Base-by-base conservation (phyloP, 129 eudicot genomes). In the Artemisia argyi region DNA sequence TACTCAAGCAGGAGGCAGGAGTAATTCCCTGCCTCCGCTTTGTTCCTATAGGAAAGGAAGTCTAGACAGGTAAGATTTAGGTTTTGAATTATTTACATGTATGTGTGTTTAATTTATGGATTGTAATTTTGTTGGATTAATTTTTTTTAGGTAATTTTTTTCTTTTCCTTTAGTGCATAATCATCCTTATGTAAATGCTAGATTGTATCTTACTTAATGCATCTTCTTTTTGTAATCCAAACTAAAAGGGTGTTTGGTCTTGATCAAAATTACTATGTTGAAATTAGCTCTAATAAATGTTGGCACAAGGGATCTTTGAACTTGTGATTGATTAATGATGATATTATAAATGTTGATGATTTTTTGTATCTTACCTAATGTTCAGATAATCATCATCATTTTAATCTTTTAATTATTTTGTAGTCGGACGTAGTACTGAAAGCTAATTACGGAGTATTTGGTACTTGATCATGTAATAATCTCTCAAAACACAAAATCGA, bases 11-110 rank as follows among this genome's bases (percentile, higher is more conserved):
- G 81, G 74, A 61, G 81, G 46, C 46, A 39, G 83, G 72, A 82
- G 76, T 73, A 89, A 76, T 80, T 75, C 80, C 32, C 66, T 92
- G 58, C 96, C 97, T 22, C 97, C 97, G 24, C 72, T 89, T 46
- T 86, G 85, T 78, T 74, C 95, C 26, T 44, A 79, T 30, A 91
- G 77, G 87, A 88, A 89, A 86, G 80, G 69, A 47, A 87, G 74
- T 69, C 11, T 73, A 73, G 92, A 88, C 74, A 84, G 91, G 84
- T 86, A 63, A 74, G 46, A 2, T 22, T 46, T 75, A 51, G 17
- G 28, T 57, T 5, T 12, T 61, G 20, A 22, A 61, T 11, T 5
- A 16, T 14, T 18, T 55, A 16, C 57, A n/a, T 68, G 66, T 62
- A 60, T 47, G 44, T 81, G 62, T 73, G 48, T 69, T 70, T 11